Conservation (phyloP, 75 land plant species). For the Gnetum montanum region DNA sequence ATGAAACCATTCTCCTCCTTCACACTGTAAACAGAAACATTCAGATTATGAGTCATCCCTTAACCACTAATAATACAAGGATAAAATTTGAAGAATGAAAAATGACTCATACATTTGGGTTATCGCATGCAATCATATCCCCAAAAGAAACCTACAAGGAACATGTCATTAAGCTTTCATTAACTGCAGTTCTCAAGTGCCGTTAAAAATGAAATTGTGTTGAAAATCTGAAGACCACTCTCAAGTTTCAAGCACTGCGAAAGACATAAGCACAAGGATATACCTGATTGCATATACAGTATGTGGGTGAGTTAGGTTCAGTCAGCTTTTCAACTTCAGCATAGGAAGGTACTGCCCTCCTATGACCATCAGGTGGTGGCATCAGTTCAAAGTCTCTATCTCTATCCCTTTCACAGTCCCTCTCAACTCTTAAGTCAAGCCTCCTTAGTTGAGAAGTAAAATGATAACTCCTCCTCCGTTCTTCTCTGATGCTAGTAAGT, state of each 20-base stretch:
- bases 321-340: conserved; percentile 86
- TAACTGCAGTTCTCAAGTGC: too few species aligned
- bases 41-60: too few species aligned
- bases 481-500: conserved; percentile 43
- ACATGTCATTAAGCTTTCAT: conserved; percentile 5
- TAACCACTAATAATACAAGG: too few species aligned
- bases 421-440: conserved; percentile 33
- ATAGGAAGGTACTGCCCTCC: conserved; percentile 54
- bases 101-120: conserved; percentile 63
- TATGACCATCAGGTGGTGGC: conserved; percentile 97
- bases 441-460: conserved; percentile 69
- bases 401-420: conserved; percentile 81
- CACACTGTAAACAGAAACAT: conserved; percentile 64
- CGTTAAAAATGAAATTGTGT: not conserved
- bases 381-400: conserved; percentile 93
- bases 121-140: conserved; percentile 99
- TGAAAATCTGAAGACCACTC: not conserved
- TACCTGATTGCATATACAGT: conserved; percentile 96
- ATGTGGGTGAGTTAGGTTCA: conserved; percentile 98
- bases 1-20: conserved; percentile 99
- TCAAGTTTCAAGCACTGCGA: not conserved
- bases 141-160: conserved; percentile 87
- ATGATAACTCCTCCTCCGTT: conserved; percentile 49
- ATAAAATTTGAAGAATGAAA: not conserved
- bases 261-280: too few species aligned